Evolutionary conservation across 495 filamentous ascomycete genomes (phyloP).

Genomic region (Aspergillus asperescens): DNA sequence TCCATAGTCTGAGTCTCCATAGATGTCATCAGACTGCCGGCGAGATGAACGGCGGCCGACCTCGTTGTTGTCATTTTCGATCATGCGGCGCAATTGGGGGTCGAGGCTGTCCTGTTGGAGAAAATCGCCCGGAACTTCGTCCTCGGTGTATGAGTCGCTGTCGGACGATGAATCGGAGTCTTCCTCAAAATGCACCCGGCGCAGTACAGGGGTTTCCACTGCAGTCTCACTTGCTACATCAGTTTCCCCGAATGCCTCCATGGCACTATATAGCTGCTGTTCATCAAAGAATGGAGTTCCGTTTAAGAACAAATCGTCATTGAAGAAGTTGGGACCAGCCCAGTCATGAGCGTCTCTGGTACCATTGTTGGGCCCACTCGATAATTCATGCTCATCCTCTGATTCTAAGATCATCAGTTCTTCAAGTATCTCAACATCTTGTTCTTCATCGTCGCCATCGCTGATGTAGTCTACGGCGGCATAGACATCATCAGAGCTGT

Average conservation of each 20-base stretch:
- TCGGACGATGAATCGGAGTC: conserved; percentile 49
- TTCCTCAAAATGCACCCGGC: conserved; percentile 49
- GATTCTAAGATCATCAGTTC: conserved; percentile 64
- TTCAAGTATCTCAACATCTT: conserved; percentile 65
- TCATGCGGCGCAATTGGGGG: conserved; percentile 61
- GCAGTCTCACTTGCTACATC: conserved; percentile 41
- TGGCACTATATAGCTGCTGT: conserved; percentile 44
- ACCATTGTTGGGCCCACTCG: conserved; percentile 21
- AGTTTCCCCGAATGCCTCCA: conserved; percentile 42
- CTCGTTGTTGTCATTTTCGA: conserved; percentile 57
- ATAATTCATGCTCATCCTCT: conserved; percentile 38
- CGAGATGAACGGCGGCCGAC: conserved; percentile 37
- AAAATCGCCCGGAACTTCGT: conserved; percentile 66
- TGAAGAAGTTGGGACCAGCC: conserved; percentile 52
- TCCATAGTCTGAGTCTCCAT: conserved; percentile 41
- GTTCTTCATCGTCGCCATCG: conserved; percentile 71
- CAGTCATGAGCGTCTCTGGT: conserved; percentile 49
- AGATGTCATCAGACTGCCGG: conserved; percentile 42
- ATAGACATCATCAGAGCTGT: conserved; percentile 61
- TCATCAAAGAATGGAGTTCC: conserved; percentile 49
- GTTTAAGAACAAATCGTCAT: conserved; percentile 44
- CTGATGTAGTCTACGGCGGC: conserved; percentile 72
- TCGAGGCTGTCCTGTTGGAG: conserved; percentile 65
- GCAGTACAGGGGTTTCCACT: conserved; percentile 37
- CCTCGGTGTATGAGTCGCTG: conserved; percentile 47